These are phyloP conservation scores for Amanita rubescens DNA, from an alignment of 768 basidiomycete species.

Conservation along the genomic window DNA sequence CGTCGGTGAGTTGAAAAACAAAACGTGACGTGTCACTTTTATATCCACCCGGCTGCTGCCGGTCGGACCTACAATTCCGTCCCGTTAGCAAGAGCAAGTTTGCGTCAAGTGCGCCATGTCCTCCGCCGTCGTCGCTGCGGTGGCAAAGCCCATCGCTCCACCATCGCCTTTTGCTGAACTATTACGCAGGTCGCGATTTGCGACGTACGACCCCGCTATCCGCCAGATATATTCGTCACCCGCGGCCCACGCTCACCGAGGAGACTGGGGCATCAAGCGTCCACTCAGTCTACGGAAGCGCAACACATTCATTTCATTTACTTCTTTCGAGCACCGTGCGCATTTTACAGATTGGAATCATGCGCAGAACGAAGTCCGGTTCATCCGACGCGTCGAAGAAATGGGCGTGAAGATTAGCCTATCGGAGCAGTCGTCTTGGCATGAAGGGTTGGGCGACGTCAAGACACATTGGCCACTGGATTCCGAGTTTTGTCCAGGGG, in stretches of 20 bases:
- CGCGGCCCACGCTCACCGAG: constrained; percentile 63
- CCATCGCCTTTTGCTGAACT: constrained; percentile 70
- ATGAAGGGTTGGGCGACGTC: constrained; percentile 28
- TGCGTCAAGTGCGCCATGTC: neutral
- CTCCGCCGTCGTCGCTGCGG: constrained; percentile 11
- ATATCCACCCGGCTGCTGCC: constrained; percentile 16
- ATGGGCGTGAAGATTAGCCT: constrained; percentile 41
- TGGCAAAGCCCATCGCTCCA: constrained; percentile 21
- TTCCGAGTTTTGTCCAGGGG: constrained; percentile 25
- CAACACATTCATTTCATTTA: constrained; percentile 57
- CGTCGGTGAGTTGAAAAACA: constrained; percentile 43
- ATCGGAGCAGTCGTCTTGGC: constrained; percentile 29
- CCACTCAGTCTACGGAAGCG: constrained; percentile 62
- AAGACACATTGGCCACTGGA: constrained; percentile 25
- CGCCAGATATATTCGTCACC: constrained; percentile 71
- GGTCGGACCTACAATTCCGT: constrained; percentile 16
- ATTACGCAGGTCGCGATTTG: constrained; percentile 76
- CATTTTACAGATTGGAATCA: constrained; percentile 75
- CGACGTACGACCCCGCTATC: constrained; percentile 69
- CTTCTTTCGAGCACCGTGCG: constrained; percentile 61
- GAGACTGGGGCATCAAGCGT: constrained; percentile 83
- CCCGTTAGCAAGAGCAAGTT: neutral
- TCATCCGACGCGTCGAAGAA: constrained; percentile 62
- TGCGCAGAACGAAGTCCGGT: constrained; percentile 58
- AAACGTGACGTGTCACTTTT: constrained; percentile 18